Conservation (phyloP, 2,329 filamentous ascomycete genomes). For the Botrytis squamosa region DNA sequence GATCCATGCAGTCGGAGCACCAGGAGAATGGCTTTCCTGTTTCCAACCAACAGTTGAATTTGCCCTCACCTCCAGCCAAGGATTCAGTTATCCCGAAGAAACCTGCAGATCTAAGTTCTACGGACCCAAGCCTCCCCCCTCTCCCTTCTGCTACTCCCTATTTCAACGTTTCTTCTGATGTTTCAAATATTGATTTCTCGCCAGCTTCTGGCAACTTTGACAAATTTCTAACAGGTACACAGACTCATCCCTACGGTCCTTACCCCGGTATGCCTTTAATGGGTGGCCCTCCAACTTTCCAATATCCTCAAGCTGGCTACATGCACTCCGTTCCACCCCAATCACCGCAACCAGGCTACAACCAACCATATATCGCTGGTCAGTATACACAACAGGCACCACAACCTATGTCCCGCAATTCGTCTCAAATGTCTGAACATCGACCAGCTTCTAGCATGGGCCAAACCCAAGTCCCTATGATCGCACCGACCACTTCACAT, state of each 20-base stretch:
- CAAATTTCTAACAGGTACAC: constrained; percentile 54
- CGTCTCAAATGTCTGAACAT: constrained; percentile 72
- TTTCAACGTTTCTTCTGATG: constrained; percentile 26
- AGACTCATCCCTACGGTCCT: constrained; percentile 53
- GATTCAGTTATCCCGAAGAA: constrained; percentile 19
- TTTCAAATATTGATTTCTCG: constrained; percentile 55
- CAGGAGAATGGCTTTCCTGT: constrained; percentile 27
- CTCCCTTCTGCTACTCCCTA: constrained; percentile 35
- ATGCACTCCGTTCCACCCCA: constrained; percentile 46
- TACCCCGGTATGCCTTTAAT: constrained; percentile 46
- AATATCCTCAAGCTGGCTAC: constrained; percentile 50
- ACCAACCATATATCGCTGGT: constrained; percentile 44
- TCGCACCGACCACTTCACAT: constrained; percentile 40
- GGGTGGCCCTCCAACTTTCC: constrained; percentile 41
- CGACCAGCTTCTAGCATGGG: constrained; percentile 49
- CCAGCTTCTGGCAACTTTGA: constrained; percentile 71
- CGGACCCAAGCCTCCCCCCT: constrained; percentile 28
- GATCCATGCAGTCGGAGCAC: constrained; percentile 27
- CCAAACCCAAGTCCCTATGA: constrained; percentile 39
- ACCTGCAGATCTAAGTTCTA: constrained; percentile 13
- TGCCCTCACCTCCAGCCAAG: constrained; percentile 8
- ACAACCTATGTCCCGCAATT: constrained; percentile 76
- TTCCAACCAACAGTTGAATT: constrained; percentile 23
- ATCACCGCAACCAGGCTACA: constrained; percentile 49
- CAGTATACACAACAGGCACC: constrained; percentile 49